Evolutionary conservation across 2,329 filamentous ascomycete genomes (phyloP), one percentile per base, ranked within the genome.

Genomic region (Diaporthe batatas): DNA sequence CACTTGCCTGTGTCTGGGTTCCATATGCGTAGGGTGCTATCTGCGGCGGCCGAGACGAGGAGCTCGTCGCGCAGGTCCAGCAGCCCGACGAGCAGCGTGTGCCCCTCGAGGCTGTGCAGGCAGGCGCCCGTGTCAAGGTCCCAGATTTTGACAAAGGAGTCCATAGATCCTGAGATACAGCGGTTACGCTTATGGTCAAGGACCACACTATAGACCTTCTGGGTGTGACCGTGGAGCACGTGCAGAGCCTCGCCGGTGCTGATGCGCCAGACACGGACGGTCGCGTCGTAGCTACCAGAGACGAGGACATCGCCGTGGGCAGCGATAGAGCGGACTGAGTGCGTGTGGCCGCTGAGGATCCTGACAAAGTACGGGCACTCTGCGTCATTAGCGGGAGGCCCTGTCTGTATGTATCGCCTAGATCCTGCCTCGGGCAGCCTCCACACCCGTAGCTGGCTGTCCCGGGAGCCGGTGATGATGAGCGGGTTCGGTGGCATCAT

Each of bases 161-260:
- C 96, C 96, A 99, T 99, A 8, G 95, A 98, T 16, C 96, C 96
- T 75, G 95, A 98, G 75, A 99, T 98, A 83, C 96, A 99, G 53
- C 96, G 93, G 79, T 97, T 97, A 73, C 96, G 93, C 78, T 93
- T 91, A 77, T 95, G 93, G 79, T 99, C 96, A 29, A 98, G 86
- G 11, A 99, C 96, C 11, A 99, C 96, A 74, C 95, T 98, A 81
- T 99, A 99, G 0, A 99, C 96, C 81, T 99, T 98, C 80, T 96
- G 92, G 0, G 90, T 89, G 80, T 99, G 96, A 0, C 96, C 96
- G 74, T 93, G 91, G 6, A 99, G 87, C 16, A 94, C 91, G 79
- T 98, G 94, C 4, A 96, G 81, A 10, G 93, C 90, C 79, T 98
- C 95, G 64, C 96, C 96, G 0, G 95, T 99, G 70, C 95, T 98